Percentiles rank a stretch among this genome's conserved stretches.
Evolutionary conservation across 371 early-diverging fungal genomes (phyloP).

Genomic region (Choanephora cucurbitarum): DNA sequence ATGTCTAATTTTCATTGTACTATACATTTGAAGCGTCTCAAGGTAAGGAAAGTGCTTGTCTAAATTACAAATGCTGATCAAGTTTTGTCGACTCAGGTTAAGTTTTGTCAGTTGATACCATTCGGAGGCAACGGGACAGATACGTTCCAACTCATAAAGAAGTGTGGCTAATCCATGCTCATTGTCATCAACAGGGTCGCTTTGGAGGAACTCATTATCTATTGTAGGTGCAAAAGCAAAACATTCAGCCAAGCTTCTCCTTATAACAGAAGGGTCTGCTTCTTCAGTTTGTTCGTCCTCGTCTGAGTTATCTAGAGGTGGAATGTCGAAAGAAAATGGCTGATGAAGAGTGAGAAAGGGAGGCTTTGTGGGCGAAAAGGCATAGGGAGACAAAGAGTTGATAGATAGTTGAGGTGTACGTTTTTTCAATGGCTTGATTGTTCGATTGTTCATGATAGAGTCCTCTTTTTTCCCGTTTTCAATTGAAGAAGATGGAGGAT

Average conservation of each 20-base stretch:
- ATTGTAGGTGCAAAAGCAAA: background rate
- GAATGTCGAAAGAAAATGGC: background rate
- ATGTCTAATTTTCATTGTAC: background rate
- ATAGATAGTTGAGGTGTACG: background rate
- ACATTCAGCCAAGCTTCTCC: constrained; percentile 12
- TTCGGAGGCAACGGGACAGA: constrained; percentile 17
- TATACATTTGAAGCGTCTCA: constrained; percentile 38
- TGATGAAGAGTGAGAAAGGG: constrained; percentile 1
- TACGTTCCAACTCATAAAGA: constrained; percentile 12
- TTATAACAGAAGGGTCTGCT: background rate
- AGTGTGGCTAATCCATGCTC: constrained; percentile 14
- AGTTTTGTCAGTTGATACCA: constrained; percentile 36
- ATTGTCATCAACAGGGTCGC: background rate
- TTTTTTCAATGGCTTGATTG: constrained; percentile 6
- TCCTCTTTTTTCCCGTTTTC: background rate
- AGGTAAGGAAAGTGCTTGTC: constrained; percentile 30
- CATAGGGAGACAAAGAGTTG: background rate
- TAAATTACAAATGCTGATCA: constrained; percentile 22
- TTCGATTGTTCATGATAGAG: too few species aligned
- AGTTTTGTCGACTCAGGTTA: constrained; percentile 24
- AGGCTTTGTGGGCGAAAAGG: background rate
- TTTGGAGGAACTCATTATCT: too few species aligned
- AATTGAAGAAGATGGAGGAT: too few species aligned
- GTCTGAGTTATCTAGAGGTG: background rate
- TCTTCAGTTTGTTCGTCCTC: background rate